Conservation (phyloP, 2,329 filamentous ascomycete genomes). For the Neofusicoccum sp. region DNA sequence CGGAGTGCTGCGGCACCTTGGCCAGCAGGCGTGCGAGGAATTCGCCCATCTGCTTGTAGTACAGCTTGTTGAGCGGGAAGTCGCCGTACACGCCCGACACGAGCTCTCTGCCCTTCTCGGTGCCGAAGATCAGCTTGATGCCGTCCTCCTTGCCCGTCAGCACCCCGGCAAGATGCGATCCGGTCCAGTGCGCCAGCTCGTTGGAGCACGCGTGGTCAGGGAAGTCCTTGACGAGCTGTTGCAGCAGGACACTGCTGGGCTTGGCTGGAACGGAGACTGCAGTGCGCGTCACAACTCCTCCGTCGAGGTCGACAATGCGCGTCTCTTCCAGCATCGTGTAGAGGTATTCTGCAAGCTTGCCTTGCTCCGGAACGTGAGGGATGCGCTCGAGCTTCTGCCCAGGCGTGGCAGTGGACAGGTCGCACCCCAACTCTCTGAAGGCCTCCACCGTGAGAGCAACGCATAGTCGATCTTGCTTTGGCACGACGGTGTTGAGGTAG, state of each 20-base stretch:
- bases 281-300: constrained; percentile 12
- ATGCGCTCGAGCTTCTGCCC: constrained; percentile 25
- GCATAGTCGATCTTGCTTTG: constrained; percentile 23
- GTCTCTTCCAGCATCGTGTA: constrained; percentile 26
- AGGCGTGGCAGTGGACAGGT: constrained; percentile 20
- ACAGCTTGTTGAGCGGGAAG: constrained; percentile 38
- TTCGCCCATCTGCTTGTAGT: constrained; percentile 26
- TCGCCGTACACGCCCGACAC: constrained; percentile 42
- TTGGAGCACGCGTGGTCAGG: constrained; percentile 39
- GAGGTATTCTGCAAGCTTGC: constrained; percentile 25
- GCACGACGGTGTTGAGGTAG: background rate
- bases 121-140: constrained; percentile 45
- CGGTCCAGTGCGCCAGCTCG: constrained; percentile 38
- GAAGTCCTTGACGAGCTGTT: constrained; percentile 30
- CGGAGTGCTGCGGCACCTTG: constrained; percentile 1
- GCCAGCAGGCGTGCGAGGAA: constrained; percentile 19
- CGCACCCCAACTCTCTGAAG: constrained; percentile 29
- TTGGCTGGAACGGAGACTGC: background rate
- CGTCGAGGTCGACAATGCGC: constrained; percentile 24
- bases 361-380: constrained; percentile 21
- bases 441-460: constrained; percentile 32
- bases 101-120: constrained; percentile 37
- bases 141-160: constrained; percentile 42
- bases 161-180: constrained; percentile 41
- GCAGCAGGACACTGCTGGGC: constrained; percentile 26